Base-by-base conservation (phyloP, 106 monocot species). In the Amphibolis antarctica region DNA sequence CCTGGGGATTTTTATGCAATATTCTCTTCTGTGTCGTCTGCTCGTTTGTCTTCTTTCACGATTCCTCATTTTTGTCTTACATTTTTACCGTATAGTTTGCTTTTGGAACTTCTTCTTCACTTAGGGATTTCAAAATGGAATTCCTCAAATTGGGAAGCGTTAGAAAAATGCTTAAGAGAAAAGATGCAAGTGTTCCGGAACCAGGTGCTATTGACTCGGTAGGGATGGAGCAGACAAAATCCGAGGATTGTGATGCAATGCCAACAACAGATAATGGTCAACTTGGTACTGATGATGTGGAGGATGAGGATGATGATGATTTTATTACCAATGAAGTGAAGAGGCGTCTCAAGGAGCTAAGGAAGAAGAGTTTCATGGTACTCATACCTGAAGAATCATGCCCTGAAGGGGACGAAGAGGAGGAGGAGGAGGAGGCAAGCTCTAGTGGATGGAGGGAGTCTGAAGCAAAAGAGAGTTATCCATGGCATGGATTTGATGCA, bases 291-390 rank as follows among this genome's bases (percentile, higher is more conserved):
- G 42, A 28, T 1, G 66, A 44, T 21, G 51, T 27, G 12, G 64
- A 58, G 31, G 69, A 71, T 24, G 79, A 74, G 4, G 83, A 92
- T 6, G 92, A 96, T 9, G 94, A 96, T n/a, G 94, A 96, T 64
- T 86, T 96, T 74, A 96, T 96, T 49, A 80, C 89, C 0, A 84
- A 84, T 69, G 94, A 96, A 73, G 89, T 96, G 45, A 89, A 96
- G 79, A 75, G 86, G 51, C 62, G 94, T 71, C 74, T 96, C 42
- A 96, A 90, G 66, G 94, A 96, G 74, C 74, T 96, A 68, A 80
- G 94, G 59, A 96, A 84, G 75, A 96, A 90, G 71, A 89, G 78
- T 45, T 96, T 96, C 84, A 89, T 96, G 94, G 94, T 86, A 27
- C 75, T 86, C 3, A 96, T 96, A n/a, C 94, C 94, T 2, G 94